A percentile compares a stretch with the other conserved stretches of the same genome.
Conservation (phyloP, 768 basidiomycete genomes). For the Psilocybe cubensis region DNA sequence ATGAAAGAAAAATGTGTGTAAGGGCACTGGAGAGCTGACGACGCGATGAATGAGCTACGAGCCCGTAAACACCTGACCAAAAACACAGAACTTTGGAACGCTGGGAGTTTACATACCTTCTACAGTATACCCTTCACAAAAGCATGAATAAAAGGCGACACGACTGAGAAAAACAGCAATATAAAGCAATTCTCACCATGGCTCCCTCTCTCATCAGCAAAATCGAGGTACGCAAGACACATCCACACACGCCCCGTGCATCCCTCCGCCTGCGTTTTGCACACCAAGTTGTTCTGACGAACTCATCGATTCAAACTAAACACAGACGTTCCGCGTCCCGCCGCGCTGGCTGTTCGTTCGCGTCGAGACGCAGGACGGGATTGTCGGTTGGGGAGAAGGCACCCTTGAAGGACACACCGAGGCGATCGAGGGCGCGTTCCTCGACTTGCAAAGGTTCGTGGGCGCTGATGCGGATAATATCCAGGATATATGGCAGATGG, state of each 20-base stretch:
- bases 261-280: background rate
- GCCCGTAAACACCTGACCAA: too few relatives aligned
- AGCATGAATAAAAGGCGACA: too few relatives aligned
- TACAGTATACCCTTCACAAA: too few relatives aligned
- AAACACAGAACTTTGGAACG: too few relatives aligned
- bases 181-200: constrained; percentile 2
- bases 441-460: constrained; percentile 63
- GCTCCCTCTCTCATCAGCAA: constrained; percentile 22
- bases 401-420: constrained; percentile 78
- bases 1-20: too few relatives aligned
- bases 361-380: constrained; percentile 62
- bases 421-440: constrained; percentile 69
- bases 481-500: constrained; percentile 74
- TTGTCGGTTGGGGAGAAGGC: constrained; percentile 77
- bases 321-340: constrained; percentile 64
- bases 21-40: too few relatives aligned
- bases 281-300: background rate
- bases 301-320: background rate
- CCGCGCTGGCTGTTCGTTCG: constrained; percentile 77
- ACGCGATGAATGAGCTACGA: too few relatives aligned
- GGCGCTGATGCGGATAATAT: constrained; percentile 68
- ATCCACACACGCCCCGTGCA: background rate
- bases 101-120: too few relatives aligned
- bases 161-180: too few relatives aligned
- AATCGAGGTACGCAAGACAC: constrained; percentile 26